Percentiles rank a stretch among this genome's conserved stretches.
Conservation (phyloP, 2,329 filamentous ascomycete genomes). For the Beauveria bassiana region DNA sequence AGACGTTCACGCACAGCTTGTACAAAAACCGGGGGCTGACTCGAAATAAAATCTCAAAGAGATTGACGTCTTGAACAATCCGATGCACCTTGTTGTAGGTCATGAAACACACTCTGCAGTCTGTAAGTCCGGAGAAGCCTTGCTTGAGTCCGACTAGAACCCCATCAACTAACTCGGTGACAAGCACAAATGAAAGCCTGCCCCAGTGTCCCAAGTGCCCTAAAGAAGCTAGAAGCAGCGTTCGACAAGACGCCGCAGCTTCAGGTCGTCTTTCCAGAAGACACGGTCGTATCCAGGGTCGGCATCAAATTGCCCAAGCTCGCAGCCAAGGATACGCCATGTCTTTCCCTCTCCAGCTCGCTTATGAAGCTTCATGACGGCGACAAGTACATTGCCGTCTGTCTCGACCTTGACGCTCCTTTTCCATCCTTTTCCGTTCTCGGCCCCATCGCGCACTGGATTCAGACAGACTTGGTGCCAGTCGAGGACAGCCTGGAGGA, state of each 20-base stretch:
- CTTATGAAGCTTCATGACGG: not conserved
- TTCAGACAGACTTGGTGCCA: conserved; percentile 25
- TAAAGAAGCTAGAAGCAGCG: not conserved
- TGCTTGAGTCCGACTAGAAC: not conserved
- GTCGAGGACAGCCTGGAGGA: not conserved
- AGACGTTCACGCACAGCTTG: not conserved
- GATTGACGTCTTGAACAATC: no score
- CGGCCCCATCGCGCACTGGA: conserved; percentile 40
- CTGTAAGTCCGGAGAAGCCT: not conserved
- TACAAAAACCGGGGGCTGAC: not conserved
- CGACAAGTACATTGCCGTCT: conserved; percentile 9
- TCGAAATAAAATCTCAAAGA: no score
- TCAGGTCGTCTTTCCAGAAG: not conserved
- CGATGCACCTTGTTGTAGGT: no score
- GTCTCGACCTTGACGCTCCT: conserved; percentile 40
- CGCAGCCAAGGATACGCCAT: not conserved
- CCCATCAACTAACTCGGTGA: not conserved
- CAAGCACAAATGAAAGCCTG: not conserved
- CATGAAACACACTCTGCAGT: not conserved
- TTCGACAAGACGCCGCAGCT: not conserved
- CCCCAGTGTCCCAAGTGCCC: not conserved
- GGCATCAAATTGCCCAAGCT: not conserved
- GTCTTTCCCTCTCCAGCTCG: not conserved
- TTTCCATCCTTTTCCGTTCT: conserved; percentile 32
- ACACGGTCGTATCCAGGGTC: not conserved